Base-by-base conservation (phyloP, 2,329 filamentous ascomycete genomes). In the Teratosphaeria destructans region DNA sequence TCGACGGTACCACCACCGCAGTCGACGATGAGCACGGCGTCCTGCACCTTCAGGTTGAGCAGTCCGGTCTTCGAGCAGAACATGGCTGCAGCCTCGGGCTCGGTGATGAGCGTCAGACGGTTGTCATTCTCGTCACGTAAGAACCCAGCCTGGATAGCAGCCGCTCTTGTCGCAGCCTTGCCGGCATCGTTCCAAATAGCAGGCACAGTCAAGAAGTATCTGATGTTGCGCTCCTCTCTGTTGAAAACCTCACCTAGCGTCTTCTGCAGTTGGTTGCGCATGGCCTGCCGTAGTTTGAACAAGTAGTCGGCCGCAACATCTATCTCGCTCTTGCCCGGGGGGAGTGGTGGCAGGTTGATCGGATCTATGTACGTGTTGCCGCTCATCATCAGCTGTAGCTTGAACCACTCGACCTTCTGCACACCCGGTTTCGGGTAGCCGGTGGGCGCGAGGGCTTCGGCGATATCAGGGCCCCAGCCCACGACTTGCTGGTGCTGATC, bases 351-450 rank as follows among this genome's bases (percentile, higher is more conserved):
- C 66, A 99, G 85, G 82, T 97, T 97, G 79, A 97, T 97, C 63
- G 94, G 94, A 75, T 97, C 94, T 72, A 97, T 97, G 76, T 97
- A 97, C 53, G 94, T 97, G 81, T 97, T 97, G 64, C 94, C 94
- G 61, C 91, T 96, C 63, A 96, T 83, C 94, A 97, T 97, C 60
- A 99, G 85, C 78, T 99, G 94, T 67, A 99, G 83, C 81, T 97
- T 97, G 83, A 99, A 97, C 94, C 94, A 99, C 78, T 97, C 94
- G 27, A 97, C 93, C 79, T 97, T 97, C 76, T 97, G 94, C 67
- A 99, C 93, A 65, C 93, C 93, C 37, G 90, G 90, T 80, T 97
- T 97, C 67, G 94, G 94, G 75, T 97, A 97, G 64, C 94, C 94
- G 49, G 94, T 97, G 34, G 94, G 94, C 57, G 94, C 93, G 65